phyloP scores from a whole-genome alignment of 2,329 filamentous ascomycete genomes.

The Aureobasidium sp. region DNA sequence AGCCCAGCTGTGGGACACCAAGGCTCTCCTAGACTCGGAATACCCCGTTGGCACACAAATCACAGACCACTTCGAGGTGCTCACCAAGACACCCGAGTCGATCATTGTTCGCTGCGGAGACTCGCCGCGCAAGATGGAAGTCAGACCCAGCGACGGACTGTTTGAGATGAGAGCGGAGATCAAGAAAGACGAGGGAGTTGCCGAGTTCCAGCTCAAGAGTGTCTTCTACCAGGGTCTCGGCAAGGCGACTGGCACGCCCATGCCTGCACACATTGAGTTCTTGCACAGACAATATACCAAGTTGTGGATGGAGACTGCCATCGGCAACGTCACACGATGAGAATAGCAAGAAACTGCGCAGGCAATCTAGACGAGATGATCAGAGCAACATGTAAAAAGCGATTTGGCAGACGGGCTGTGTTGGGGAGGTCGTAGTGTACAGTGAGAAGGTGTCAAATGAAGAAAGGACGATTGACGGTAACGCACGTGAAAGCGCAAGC shows the following conservation, averaged over 20 bases:
- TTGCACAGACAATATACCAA: conserved; percentile 49
- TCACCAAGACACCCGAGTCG: conserved; percentile 51
- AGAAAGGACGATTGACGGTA: neutral
- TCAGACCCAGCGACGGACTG: conserved; percentile 54
- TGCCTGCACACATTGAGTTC: conserved; percentile 41
- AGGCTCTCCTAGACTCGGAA: conserved; percentile 44
- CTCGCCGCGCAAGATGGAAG: conserved; percentile 48
- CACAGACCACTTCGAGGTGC: conserved; percentile 64
- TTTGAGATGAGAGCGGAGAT: conserved; percentile 56
- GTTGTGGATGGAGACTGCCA: conserved; percentile 46
- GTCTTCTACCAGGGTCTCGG: conserved; percentile 49
- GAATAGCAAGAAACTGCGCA: neutral
- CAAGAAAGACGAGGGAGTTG: conserved; percentile 50
- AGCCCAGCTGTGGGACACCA: conserved; percentile 51
- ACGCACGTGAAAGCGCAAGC: conserved; percentile 5
- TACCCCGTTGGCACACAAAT: conserved; percentile 57
- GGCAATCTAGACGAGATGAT: neutral
- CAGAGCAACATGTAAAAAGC: neutral
- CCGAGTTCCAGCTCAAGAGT: conserved; percentile 58
- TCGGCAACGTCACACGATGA: conserved; percentile 29
- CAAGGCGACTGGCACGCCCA: conserved; percentile 34
- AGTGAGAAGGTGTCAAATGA: neutral
- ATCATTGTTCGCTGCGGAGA: conserved; percentile 60
- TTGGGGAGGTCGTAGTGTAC: neutral
- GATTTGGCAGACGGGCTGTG: neutral